Percentiles rank a stretch among this genome's conserved stretches.
These are phyloP conservation scores for Calocybe gangraenosa DNA, from an alignment of 768 basidiomycete genomes.

Conservation along the genomic window DNA sequence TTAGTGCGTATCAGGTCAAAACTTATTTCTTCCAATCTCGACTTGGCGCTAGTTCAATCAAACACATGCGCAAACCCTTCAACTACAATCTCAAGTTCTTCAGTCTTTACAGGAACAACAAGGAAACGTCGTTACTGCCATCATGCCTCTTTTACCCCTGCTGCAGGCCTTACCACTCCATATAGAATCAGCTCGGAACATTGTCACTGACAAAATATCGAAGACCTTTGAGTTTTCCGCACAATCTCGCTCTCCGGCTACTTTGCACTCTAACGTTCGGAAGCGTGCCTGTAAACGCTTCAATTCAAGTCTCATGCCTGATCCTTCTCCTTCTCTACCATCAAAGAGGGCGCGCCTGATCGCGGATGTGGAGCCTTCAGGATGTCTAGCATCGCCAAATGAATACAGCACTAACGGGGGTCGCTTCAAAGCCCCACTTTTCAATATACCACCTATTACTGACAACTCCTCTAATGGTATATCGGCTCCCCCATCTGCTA, in stretches of 20 bases:
- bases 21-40: background rate
- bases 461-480: too few relatives aligned
- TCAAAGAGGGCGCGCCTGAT: conserved; percentile 9
- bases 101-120: conserved; percentile 65
- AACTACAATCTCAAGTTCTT: conserved; percentile 51
- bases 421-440: too few relatives aligned
- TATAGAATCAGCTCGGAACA: conserved; percentile 39
- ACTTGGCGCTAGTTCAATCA: conserved; percentile 37
- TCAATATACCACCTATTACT: too few relatives aligned
- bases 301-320: conserved; percentile 14
- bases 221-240: conserved; percentile 12
- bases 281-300: conserved; percentile 14
- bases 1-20: conserved; percentile 27
- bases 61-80: conserved; percentile 40
- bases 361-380: background rate
- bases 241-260: conserved; percentile 3
- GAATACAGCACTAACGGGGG: background rate
- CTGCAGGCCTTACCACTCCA: conserved; percentile 57
- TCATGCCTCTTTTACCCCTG: conserved; percentile 58
- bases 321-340: conserved; percentile 5
- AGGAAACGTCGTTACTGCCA: conserved; percentile 44
- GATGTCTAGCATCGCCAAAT: background rate
- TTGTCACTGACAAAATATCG: conserved; percentile 27
- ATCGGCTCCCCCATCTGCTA: too few relatives aligned
- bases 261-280: conserved; percentile 2